Base-by-base conservation (phyloP, 495 filamentous ascomycete species). In the Cercophora newfieldiana region DNA sequence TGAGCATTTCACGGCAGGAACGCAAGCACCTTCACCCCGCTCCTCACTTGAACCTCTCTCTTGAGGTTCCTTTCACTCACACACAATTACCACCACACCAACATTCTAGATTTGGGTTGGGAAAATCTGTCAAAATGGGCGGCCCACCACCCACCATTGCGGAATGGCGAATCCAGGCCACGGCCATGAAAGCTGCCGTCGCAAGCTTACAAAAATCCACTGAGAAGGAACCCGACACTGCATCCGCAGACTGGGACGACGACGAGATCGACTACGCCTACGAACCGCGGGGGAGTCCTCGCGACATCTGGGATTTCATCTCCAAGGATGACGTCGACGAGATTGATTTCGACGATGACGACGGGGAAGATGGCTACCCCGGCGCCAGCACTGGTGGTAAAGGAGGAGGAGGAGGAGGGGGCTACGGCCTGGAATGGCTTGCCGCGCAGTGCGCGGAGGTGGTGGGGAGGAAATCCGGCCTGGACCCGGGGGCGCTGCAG, bases 231-330 rank as follows among this genome's bases (percentile, higher is more conserved):
- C 58, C 61, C 16, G n/a, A 65, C 28, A 59, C 68, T 7, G 54
- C 63, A 8, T 65, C 70, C 12, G 53, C 62, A 18, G 72, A 69
- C 63, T 65, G 71, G 59, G 73, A 76, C 51, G 78, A 80, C 56
- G 82, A 82, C 58, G 74, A 90, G 10, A 82, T 86, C 53, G 80
- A 90, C 29, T 83, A 90, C 49, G 87, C 88, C 24, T 83, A 86
- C 49, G 84, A 87, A 24, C 82, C 86, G 33, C 87, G 86, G 1
- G 80, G 81, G 48, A 86, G 86, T 19, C 83, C 87, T 8, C 90
- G 93, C 66, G 91, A 96, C 78, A 86, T 97, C 10, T 98, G 95
- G 95, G 92, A 96, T 74, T 85, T 93, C 44, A 91, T 93, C 74
- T 90, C 87, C 55, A 90, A 91, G 31, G 83, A 82, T 50, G 88